Evolutionary conservation across 225 moss, liverwort and hornwort species (phyloP).

Genomic region (Pseudoscleropodium purum): DNA sequence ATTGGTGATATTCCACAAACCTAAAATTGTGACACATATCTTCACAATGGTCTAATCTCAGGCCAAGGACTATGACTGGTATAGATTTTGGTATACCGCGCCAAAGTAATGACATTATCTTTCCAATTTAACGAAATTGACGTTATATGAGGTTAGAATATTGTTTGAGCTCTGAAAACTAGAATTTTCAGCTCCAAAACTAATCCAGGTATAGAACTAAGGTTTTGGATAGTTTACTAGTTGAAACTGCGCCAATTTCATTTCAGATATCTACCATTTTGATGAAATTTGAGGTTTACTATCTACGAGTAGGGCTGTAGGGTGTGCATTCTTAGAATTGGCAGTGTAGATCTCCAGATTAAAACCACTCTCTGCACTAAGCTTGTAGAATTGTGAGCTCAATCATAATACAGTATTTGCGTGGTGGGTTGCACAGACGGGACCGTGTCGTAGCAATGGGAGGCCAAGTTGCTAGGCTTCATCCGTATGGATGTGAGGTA

Average conservation of each 20-base stretch:
- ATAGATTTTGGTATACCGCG: no score
- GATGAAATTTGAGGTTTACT: neutral
- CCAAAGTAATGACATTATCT: no score
- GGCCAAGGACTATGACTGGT: no score
- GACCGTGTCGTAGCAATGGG: slow-evolving; percentile 68
- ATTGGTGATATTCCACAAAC: no score
- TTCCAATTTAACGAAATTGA: no score
- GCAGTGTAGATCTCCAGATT: neutral
- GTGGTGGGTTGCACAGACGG: slow-evolving; percentile 5
- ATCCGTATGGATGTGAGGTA: slow-evolving; percentile 58
- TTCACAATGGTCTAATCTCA: no score
- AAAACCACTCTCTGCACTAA: neutral
- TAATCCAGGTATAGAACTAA: neutral
- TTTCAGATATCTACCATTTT: neutral
- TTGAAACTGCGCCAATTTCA: neutral
- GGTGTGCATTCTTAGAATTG: neutral
- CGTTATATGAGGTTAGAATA: neutral
- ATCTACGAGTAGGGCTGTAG: neutral
- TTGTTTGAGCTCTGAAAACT: neutral
- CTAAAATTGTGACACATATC: no score
- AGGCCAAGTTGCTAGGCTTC: slow-evolving; percentile 68
- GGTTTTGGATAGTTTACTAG: neutral
- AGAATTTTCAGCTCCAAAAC: neutral
- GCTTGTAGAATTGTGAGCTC: neutral
- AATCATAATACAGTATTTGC: neutral